Base-by-base conservation (phyloP, 2,329 filamentous ascomycete species). In the Cordyceps cateniannulata region DNA sequence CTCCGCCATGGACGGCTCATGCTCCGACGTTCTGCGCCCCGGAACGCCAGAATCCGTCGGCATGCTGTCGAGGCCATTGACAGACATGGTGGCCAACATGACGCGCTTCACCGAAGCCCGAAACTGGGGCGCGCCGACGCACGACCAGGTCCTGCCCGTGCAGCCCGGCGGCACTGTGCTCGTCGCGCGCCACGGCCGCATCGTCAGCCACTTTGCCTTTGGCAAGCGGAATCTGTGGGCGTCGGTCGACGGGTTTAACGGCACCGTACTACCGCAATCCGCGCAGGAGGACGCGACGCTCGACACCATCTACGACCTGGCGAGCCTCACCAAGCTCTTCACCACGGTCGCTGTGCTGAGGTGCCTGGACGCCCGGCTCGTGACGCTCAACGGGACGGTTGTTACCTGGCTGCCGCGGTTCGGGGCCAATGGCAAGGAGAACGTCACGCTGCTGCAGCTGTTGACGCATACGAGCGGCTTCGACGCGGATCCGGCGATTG, bases 281-380 rank as follows among this genome's bases (percentile, higher is more conserved):
- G 56, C 68, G 35, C 69, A 71, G 60, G 68, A 71, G 57, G 65
- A 67, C 16, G 64, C 72, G 9, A 68, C 66, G 0, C 35, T 69
- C 4, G 70, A 74, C 56, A 74, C 72, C 3, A 69, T 75, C n/a
- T 75, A 75, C 63, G 72, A 75, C 62, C 68, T 74, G 69, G 73
- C 73, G 42, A 75, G 72, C 61, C 62, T 75, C 32, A 72, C 73
- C 7, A 75, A 75, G 64, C 60, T 75, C 27, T 74, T 73, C 56
- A 74, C 72, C n/a, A 67, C 71, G 0, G 66, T 73, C 4, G 71
- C 71, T 0, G 69, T 65, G 8, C 65, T 75, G 45, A 66, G 71
- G 3, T 63, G 68, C 42, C 60, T 73, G 7, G 72, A 75, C 55
- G 59, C 63, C 3, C 66, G 62, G 10, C 64, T 60, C 1, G 62